Evolutionary conservation across 2,329 filamentous ascomycete genomes (phyloP), one percentile per base, ranked within the genome.

Genomic region (Septoria petroselini): DNA sequence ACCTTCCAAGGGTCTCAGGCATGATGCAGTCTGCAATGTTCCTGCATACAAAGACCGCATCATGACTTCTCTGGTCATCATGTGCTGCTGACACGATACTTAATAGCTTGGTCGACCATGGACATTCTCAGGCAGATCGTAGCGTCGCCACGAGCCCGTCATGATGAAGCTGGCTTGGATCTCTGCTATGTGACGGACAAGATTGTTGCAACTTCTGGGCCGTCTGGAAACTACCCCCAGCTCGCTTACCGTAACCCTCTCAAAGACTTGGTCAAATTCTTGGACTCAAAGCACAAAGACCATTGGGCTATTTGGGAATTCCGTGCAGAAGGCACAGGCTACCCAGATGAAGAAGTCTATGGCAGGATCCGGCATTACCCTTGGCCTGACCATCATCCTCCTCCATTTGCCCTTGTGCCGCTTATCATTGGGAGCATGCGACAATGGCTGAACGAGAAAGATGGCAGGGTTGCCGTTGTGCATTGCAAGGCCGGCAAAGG

Each of bases 231-330:
- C 14, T 96, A 94, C 65, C 91, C 93, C 0, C 85, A 95, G 67
- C 83, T 86, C 57, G 90, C 89, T 53, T 98, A 97, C 71, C 88
- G 93, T 65, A 98, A 95, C 66, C 91, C 91, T 0, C 83, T 95
- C 41, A 85, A 94, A 65, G 81, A 85, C 31, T 81, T 98, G 17
- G 88, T 97, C 52, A 80, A 81, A 57, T 98, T 91, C 68, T 84
- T 98, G 55, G 89, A 97, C 70, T 74, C 78, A 37, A 88, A 90
- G 63, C 93, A 98, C 70, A 85, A 80, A 21, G 73, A 82, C 19
- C 75, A 93, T 56, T 98, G 93, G 93, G 83, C 86, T 2, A 95
- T 98, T 63, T 98, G 91, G 89, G 93, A 98, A 71, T 98, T 98
- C 62, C 84, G 93, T 38, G 93, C 90, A 29, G 93, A 98, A 68